phyloP scores from a whole-genome alignment of 352 stramenopile genomes.

The Thalassiosira mediterranea region DNA sequence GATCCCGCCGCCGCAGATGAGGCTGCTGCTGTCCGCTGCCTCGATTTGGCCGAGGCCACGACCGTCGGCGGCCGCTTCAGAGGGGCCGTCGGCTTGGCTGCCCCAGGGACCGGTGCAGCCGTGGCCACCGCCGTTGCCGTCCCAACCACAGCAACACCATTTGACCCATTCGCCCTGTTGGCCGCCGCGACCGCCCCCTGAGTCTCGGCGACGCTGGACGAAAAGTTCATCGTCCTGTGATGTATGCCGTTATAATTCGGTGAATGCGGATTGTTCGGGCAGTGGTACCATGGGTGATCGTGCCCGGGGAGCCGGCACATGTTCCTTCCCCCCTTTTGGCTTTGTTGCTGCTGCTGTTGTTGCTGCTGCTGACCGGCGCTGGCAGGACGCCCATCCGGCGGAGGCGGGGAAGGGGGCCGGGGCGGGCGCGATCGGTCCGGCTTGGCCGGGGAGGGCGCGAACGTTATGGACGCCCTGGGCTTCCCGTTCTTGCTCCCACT shows the following conservation, averaged over 20 bases:
- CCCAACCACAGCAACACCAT: not conserved
- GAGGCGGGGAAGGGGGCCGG: too few species aligned
- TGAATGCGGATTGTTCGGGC: slow-evolving; percentile 4
- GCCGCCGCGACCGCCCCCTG: too few species aligned
- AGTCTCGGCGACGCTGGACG: not conserved
- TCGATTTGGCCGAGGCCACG: not conserved
- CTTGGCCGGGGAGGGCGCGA: too few species aligned
- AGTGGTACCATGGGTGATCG: slow-evolving; percentile 4
- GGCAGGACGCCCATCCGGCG: too few species aligned
- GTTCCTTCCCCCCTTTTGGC: not conserved
- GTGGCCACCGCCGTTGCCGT: not conserved
- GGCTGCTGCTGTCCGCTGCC: not conserved
- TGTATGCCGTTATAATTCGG: slow-evolving; percentile 1
- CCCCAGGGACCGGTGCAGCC: not conserved
- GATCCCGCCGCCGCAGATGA: not conserved
- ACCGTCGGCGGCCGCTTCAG: not conserved
- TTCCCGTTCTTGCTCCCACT: too few species aligned
- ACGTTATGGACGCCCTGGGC: too few species aligned
- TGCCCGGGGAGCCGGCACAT: slow-evolving; percentile 1
- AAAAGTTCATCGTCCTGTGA: slow-evolving; percentile 3
- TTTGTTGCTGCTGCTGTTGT: not conserved
- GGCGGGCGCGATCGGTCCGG: too few species aligned
- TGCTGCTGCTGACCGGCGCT: too few species aligned
- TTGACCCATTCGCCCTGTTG: not conserved
- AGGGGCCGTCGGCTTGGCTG: not conserved